Base-by-base conservation (phyloP, 805 yeast genomes). In the Suhomyces xylopsoci region DNA sequence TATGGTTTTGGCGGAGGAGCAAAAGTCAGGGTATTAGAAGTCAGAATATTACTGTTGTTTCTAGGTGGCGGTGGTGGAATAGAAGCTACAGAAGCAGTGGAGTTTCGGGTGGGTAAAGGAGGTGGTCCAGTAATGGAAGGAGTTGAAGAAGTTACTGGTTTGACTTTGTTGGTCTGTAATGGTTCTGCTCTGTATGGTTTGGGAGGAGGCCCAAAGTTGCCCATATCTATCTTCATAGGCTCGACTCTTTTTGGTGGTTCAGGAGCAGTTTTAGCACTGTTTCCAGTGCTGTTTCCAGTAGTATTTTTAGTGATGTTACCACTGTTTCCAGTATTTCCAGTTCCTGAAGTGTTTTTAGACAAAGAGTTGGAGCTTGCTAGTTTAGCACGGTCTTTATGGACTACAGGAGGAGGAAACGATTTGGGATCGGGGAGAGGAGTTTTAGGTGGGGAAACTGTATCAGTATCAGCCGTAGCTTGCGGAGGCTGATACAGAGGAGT, bases 161-260 rank as follows among this genome's bases (percentile, higher is more conserved):
- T 2, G 7, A 22, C n/a, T 30, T 30, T 38, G 14, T 12, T 10
- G n/a, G 5, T 10, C 2, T 2, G 20, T 17, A 50, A 8, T 52
- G 54, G 3, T 12, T 28, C 32, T 12, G 47, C 55, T 40, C 45
- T 58, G 30, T 51, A 52, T 3, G 74, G 72, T 51, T 63, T 68
- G 3, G 82, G 82, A 7, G 82, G 81, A 2, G 81, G 78, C 1
- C 77, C 82, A 53, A 68, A 66, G 30, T 67, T 69, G 32, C 62
- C 57, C 10, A 67, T 55, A 56, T 77, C 78, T 40, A 76, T 63
- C 4, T 72, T 74, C 62, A 57, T 51, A 28, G 55, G 57, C 45
- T 57, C 51, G 12, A 45, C 47, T 49, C 41, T 57, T 36, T 57
- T 57, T 2, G 63, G 59, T 8, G 32, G 41, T 38, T 57, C 56